phyloP scores from a whole-genome alignment of 129 eudicot species.

The Centella asiatica region DNA sequence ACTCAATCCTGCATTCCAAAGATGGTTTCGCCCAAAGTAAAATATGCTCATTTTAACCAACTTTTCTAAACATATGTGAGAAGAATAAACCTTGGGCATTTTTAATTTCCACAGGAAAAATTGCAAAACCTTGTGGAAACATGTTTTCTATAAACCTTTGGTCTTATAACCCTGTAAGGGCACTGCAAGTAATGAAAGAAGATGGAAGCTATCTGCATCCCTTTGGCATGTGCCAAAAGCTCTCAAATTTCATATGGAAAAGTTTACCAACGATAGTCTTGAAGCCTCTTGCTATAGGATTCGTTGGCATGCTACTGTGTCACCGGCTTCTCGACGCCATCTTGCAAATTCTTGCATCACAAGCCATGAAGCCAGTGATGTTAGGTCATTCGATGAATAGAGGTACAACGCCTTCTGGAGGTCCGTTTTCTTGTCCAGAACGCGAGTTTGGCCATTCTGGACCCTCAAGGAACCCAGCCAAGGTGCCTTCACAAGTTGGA shows the following conservation, averaged over 20 bases:
- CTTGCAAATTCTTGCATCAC: conserved; percentile 14
- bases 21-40: not conserved
- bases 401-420: not conserved
- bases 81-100: not conserved
- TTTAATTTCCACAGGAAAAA: not conserved
- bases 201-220: not conserved
- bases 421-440: no score
- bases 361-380: conserved; percentile 21
- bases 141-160: not conserved
- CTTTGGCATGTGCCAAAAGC: not conserved
- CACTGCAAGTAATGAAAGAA: conserved; percentile 7
- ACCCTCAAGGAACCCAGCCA: not conserved
- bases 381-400: conserved; percentile 23
- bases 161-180: conserved; percentile 3
- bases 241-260: not conserved
- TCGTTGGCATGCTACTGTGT: not conserved
- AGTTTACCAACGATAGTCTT: not conserved
- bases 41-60: not conserved
- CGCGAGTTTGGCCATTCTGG: not conserved
- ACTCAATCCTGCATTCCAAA: conserved; percentile 2
- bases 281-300: conserved; percentile 1
- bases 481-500: not conserved
- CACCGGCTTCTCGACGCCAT: conserved; percentile 16
- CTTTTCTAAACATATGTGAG: no score
- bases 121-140: not conserved